phyloP scores from a whole-genome alignment of 78 protist species.

The Bigelowiella natans region DNA sequence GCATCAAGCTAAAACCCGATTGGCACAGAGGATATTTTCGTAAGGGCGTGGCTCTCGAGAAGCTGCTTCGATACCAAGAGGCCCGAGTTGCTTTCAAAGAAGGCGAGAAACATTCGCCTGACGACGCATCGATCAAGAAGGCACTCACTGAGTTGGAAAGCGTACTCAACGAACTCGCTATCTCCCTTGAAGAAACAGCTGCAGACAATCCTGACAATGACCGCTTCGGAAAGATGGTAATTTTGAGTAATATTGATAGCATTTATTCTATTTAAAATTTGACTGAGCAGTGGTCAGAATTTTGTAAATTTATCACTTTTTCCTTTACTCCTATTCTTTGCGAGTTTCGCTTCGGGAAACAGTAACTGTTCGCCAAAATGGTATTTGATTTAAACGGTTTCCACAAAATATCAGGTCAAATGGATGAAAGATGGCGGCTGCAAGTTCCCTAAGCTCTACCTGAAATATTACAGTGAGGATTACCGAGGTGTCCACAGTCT shows the following conservation, averaged over 20 bases:
- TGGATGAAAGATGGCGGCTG: not conserved
- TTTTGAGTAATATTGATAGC: no score
- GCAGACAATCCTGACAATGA: not conserved
- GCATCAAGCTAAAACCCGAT: not conserved
- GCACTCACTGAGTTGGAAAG: not conserved
- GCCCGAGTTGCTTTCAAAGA: not conserved
- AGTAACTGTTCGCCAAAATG: no score
- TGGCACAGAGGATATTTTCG: not conserved
- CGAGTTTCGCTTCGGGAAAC: no score
- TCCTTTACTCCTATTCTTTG: no score
- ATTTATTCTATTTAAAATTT: no score
- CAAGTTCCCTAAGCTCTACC: constrained; percentile 15
- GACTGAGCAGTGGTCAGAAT: no score
- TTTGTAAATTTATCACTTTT: no score
- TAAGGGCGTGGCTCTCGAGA: not conserved
- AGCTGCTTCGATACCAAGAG: not conserved
- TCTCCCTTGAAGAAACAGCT: not conserved
- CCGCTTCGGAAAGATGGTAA: not conserved
- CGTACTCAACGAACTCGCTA: not conserved
- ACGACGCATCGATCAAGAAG: not conserved
- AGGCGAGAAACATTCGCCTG: not conserved
- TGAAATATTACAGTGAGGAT: not conserved
- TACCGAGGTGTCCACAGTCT: not conserved
- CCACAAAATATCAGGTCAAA: no score
- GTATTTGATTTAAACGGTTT: no score